phyloP scores from a whole-genome alignment of 2,329 filamentous ascomycete species.

The Phaeophleospora eucalypticola region DNA sequence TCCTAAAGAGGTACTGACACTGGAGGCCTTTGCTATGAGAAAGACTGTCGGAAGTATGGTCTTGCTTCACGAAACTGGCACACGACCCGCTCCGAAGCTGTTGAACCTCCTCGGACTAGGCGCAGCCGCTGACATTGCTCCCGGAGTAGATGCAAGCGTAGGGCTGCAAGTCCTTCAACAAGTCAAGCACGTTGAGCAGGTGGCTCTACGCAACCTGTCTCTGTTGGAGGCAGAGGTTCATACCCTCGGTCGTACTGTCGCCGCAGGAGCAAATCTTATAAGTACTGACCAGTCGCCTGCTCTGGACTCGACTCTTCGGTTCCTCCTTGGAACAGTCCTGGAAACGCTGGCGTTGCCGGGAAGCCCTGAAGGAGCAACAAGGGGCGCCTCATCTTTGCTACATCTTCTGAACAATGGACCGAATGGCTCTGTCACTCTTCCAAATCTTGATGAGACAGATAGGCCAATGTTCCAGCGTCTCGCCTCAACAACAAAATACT shows the following conservation, averaged over 20 bases:
- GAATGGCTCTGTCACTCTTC: neutral
- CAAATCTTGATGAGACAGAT: neutral
- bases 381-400: neutral
- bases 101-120: slow-evolving; percentile 12
- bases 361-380: too few relatives aligned
- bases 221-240: slow-evolving; percentile 40
- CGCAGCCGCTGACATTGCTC: too few relatives aligned
- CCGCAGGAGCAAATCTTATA: slow-evolving; percentile 33
- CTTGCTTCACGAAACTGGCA: neutral
- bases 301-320: slow-evolving; percentile 29
- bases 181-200: slow-evolving; percentile 21
- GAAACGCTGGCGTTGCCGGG: slow-evolving; percentile 32
- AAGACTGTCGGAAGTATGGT: slow-evolving; percentile 6
- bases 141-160: too few relatives aligned
- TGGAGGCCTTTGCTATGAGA: slow-evolving; percentile 17
- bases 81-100: neutral
- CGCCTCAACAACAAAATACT: neutral
- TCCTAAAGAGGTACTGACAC: slow-evolving; percentile 3
- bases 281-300: slow-evolving; percentile 30
- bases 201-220: slow-evolving; percentile 38
- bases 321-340: slow-evolving; percentile 28
- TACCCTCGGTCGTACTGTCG: slow-evolving; percentile 35
- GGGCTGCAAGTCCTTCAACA: too few relatives aligned
- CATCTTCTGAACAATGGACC: neutral
- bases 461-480: neutral